phyloP scores from a whole-genome alignment of 2,329 filamentous ascomycete genomes.

The Chaetomiaceae sp. region DNA sequence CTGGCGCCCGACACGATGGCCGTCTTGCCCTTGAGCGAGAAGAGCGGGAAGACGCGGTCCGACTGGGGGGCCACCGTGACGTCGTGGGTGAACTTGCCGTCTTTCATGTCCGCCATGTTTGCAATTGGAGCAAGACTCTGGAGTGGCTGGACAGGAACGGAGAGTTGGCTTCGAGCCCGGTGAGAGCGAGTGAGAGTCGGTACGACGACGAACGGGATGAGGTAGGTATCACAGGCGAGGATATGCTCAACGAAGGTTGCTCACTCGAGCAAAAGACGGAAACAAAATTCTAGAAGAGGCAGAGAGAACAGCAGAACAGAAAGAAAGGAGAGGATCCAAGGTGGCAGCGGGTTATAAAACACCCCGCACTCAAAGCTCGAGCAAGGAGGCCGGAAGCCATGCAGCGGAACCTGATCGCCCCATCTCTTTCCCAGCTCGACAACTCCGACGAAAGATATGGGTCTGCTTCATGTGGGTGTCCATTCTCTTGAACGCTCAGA shows the following conservation, averaged over 20 bases:
- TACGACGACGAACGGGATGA: too few relatives aligned
- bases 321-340: neutral
- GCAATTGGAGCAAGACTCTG: neutral
- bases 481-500: too few relatives aligned
- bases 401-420: neutral
- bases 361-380: neutral
- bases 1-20: constrained; percentile 66
- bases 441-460: neutral
- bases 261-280: too few relatives aligned
- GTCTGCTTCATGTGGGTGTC: too few relatives aligned
- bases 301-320: neutral
- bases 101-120: constrained; percentile 38
- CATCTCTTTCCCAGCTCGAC: neutral
- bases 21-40: constrained; percentile 66
- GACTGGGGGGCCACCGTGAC: constrained; percentile 46
- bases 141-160: neutral
- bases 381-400: neutral
- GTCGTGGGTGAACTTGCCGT: constrained; percentile 53
- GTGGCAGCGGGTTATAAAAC: neutral
- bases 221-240: neutral
- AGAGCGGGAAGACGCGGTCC: constrained; percentile 57
- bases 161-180: neutral
- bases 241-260: neutral
- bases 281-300: too few relatives aligned
- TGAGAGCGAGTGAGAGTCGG: neutral